These are phyloP conservation scores for Curvularia spicifera DNA, from an alignment of 2,329 filamentous ascomycete genomes.

Conservation along the genomic window DNA sequence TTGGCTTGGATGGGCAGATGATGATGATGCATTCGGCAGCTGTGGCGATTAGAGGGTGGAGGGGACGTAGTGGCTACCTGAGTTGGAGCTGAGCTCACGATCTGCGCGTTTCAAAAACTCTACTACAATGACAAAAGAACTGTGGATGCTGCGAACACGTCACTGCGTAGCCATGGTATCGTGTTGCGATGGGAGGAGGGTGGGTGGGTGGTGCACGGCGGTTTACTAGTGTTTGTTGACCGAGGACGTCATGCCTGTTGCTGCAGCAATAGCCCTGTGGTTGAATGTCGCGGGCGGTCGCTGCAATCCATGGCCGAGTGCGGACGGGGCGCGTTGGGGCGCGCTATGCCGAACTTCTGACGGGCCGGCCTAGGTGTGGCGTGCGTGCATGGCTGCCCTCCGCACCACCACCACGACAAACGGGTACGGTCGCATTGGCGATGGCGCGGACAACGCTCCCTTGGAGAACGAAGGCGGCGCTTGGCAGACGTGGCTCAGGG, in stretches of 20 bases:
- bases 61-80: neutral
- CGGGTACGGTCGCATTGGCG: neutral
- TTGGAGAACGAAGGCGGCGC: neutral
- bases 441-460: neutral
- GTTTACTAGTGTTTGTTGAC: conserved; percentile 20
- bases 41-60: neutral
- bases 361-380: conserved; percentile 1
- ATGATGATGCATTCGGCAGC: neutral
- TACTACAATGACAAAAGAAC: neutral
- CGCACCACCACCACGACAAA: neutral
- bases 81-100: neutral
- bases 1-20: neutral
- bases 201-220: neutral
- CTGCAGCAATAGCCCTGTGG: conserved; percentile 14
- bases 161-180: neutral
- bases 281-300: conserved; percentile 3
- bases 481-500: neutral
- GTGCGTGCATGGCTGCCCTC: conserved; percentile 1
- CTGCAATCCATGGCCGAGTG: neutral
- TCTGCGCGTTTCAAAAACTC: neutral
- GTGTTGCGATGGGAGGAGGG: neutral
- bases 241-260: conserved; percentile 16
- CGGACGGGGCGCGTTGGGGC: neutral
- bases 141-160: neutral
- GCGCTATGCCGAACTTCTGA: conserved; percentile 3